Percentiles rank a stretch among this genome's conserved stretches.
Conservation (phyloP, 768 basidiomycete species). For the Zangia roseola region DNA sequence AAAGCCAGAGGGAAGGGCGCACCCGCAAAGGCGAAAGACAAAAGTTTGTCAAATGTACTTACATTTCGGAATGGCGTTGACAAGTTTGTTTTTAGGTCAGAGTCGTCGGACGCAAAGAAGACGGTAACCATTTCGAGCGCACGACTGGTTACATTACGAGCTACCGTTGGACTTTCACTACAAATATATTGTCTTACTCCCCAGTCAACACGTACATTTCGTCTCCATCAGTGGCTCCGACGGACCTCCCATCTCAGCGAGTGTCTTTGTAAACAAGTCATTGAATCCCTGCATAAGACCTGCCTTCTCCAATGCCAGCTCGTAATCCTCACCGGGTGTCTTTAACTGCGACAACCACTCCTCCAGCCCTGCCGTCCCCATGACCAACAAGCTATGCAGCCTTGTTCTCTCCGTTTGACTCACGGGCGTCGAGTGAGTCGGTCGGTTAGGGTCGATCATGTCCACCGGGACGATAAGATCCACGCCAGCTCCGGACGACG, state of each 20-base stretch:
- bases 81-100: constrained; percentile 38
- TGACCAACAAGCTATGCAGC: constrained; percentile 63
- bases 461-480: constrained; percentile 43
- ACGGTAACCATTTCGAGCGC: constrained; percentile 24
- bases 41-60: constrained; percentile 43
- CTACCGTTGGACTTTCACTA: too few species aligned
- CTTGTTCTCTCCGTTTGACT: constrained; percentile 73
- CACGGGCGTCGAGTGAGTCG: constrained; percentile 44
- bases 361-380: constrained; percentile 58
- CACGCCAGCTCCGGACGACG: constrained; percentile 39
- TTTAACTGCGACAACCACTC: constrained; percentile 56
- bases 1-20: constrained; percentile 80
- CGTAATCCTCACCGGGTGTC: constrained; percentile 28
- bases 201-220: constrained; percentile 21
- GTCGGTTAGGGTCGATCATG: constrained; percentile 24
- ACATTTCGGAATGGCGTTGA: neutral
- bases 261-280: constrained; percentile 58
- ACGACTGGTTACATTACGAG: constrained; percentile 2
- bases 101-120: constrained; percentile 51
- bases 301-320: constrained; percentile 43
- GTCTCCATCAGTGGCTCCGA: constrained; percentile 26
- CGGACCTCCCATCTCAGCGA: constrained; percentile 58
- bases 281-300: constrained; percentile 64
- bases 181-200: neutral
- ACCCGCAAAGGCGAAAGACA: constrained; percentile 74